phyloP scores from a whole-genome alignment of 768 basidiomycete genomes.

The Amanita exitialis region DNA sequence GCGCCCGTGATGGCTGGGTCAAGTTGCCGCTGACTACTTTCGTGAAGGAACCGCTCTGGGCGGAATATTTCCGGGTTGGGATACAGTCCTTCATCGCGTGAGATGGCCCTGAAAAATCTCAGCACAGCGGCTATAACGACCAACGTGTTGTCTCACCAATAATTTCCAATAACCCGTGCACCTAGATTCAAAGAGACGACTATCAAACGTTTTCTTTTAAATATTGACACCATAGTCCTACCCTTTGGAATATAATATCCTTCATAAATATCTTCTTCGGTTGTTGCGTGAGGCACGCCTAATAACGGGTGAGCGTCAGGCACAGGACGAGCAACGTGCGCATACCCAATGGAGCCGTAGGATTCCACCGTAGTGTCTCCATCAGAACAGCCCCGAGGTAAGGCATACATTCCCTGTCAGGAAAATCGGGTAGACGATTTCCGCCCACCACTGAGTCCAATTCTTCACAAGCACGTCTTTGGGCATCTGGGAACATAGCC shows the following conservation, averaged over 20 bases:
- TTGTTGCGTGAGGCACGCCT: slow-evolving; percentile 24
- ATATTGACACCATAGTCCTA: background rate
- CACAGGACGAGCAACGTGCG: background rate
- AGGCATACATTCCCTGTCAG: slow-evolving; percentile 27
- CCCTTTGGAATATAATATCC: slow-evolving; percentile 17
- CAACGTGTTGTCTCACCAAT: slow-evolving; percentile 13
- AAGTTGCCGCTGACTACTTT: slow-evolving; percentile 12
- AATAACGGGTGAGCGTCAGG: background rate
- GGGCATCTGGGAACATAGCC: slow-evolving; percentile 30
- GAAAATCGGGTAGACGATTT: slow-evolving; percentile 30
- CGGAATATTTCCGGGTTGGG: slow-evolving; percentile 25
- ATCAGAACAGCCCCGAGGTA: slow-evolving; percentile 33
- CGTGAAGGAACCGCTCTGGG: slow-evolving; percentile 31
- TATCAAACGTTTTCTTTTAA: too few species aligned
- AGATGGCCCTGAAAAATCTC: slow-evolving; percentile 27
- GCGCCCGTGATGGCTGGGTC: slow-evolving; percentile 13
- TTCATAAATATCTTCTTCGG: slow-evolving; percentile 22
- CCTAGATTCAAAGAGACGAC: slow-evolving; percentile 8
- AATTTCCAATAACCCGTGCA: slow-evolving; percentile 17
- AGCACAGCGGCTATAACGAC: background rate
- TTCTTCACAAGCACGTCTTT: slow-evolving; percentile 31
- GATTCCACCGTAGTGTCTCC: slow-evolving; percentile 33
- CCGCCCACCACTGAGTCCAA: slow-evolving; percentile 28
- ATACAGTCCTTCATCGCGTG: slow-evolving; percentile 41
- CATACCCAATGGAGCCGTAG: slow-evolving; percentile 25